Percentiles rank a stretch among this genome's conserved stretches.
These are phyloP conservation scores for Fonsecaea nubica DNA, from an alignment of 2,329 filamentous ascomycete species.

Conservation along the genomic window DNA sequence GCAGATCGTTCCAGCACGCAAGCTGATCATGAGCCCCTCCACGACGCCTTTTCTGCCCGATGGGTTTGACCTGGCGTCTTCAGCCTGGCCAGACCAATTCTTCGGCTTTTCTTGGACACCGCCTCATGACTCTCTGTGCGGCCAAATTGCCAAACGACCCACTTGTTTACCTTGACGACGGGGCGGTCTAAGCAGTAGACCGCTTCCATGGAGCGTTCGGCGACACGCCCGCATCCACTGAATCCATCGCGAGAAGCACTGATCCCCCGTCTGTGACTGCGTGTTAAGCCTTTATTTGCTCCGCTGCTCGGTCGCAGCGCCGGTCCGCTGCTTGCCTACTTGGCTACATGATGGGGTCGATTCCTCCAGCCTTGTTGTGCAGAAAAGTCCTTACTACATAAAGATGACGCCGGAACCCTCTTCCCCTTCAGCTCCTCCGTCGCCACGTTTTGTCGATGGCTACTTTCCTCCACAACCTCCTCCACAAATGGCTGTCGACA, in stretches of 20 bases:
- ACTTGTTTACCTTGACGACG: background rate
- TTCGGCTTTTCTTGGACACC: background rate
- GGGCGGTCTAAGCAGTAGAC: constrained; percentile 3
- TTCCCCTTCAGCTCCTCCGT: constrained; percentile 12
- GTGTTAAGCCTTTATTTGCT: background rate
- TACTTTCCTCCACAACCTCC: constrained; percentile 27
- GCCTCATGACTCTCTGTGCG: background rate
- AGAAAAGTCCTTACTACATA: constrained; percentile 14
- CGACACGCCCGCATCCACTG: background rate
- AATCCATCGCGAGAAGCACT: background rate
- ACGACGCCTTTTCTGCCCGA: background rate
- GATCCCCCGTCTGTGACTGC: background rate
- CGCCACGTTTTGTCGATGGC: constrained; percentile 28
- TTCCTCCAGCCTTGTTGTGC: constrained; percentile 21
- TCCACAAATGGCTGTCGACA: constrained; percentile 38
- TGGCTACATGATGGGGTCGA: constrained; percentile 24
- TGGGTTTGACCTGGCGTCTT: background rate
- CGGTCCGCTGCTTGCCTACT: constrained; percentile 19
- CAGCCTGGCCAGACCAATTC: background rate
- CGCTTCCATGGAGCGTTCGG: background rate
- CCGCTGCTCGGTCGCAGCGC: background rate
- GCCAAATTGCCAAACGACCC: background rate
- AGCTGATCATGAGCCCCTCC: background rate
- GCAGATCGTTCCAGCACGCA: background rate
- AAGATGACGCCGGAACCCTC: constrained; percentile 26